Percentiles rank a stretch among this genome's conserved stretches.
Conservation (phyloP, 106 monocot genomes). For the Vanilla planifolia region DNA sequence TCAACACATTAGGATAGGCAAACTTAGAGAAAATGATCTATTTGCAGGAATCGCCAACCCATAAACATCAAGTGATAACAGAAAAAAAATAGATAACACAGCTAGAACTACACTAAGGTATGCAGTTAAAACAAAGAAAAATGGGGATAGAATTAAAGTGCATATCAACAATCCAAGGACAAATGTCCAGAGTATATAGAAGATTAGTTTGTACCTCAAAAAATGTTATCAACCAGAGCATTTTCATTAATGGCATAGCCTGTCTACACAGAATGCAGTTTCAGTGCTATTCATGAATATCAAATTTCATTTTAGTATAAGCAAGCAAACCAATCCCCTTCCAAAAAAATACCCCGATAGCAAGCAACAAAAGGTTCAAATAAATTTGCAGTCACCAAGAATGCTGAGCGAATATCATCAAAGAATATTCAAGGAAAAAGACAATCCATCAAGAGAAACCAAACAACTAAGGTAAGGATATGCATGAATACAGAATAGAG, state of each 20-base stretch:
- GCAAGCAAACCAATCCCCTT: background rate
- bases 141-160: too few relatives aligned
- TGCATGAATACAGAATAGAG: slow-evolving; percentile 6
- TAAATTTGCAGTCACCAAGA: too few relatives aligned
- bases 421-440: background rate
- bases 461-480: background rate
- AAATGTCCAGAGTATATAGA: too few relatives aligned
- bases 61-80: background rate
- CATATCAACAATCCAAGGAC: too few relatives aligned
- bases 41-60: background rate
- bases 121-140: too few relatives aligned
- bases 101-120: too few relatives aligned
- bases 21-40: background rate
- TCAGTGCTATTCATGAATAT: background rate
- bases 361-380: background rate
- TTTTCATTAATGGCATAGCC: too few relatives aligned
- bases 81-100: too few relatives aligned
- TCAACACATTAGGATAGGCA: background rate
- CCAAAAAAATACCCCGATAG: background rate
- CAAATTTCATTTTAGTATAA: background rate
- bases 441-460: too few relatives aligned
- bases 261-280: background rate
- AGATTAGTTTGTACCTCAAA: too few relatives aligned
- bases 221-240: too few relatives aligned
- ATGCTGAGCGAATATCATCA: background rate